Evolutionary conservation across 1,139 yeast species (phyloP).

Genomic region (Hyphopichia khmerensis): DNA sequence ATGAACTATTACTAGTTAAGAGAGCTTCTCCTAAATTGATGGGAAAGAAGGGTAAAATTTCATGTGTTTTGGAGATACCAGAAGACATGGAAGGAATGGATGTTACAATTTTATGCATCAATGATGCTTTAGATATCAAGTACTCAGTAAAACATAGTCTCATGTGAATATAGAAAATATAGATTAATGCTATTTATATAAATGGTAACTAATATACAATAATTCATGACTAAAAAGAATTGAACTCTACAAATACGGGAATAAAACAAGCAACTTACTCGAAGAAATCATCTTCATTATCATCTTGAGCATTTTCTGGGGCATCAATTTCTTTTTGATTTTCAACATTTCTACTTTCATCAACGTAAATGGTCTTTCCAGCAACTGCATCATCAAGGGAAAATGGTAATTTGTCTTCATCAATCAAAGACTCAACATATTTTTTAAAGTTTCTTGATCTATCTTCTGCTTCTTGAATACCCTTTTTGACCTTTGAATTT

Average conservation of each 20-base stretch:
- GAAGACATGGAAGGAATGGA: slow-evolving; percentile 45
- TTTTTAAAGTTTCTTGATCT: slow-evolving; percentile 51
- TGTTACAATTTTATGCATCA: slow-evolving; percentile 51
- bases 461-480: slow-evolving; percentile 47
- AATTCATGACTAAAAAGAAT: background rate
- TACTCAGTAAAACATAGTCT: slow-evolving; percentile 21
- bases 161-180: background rate
- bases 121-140: slow-evolving; percentile 63
- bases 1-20: slow-evolving; percentile 59
- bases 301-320: slow-evolving; percentile 26
- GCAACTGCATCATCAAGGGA: slow-evolving; percentile 55
- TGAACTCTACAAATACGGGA: background rate
- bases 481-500: slow-evolving; percentile 44
- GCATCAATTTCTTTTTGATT: slow-evolving; percentile 40
- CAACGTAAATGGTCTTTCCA: slow-evolving; percentile 41
- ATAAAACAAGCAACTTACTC: too few species aligned
- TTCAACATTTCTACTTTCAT: slow-evolving; percentile 14
- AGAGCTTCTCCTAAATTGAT: slow-evolving; percentile 60
- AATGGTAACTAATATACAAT: slow-evolving; percentile 1
- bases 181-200: background rate
- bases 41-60: slow-evolving; percentile 43
- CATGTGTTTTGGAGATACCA: slow-evolving; percentile 50
- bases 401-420: slow-evolving; percentile 54
- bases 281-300: slow-evolving; percentile 43
- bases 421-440: slow-evolving; percentile 49